Conservation (phyloP, 2,329 filamentous ascomycete species). For the Penicillium sp. region DNA sequence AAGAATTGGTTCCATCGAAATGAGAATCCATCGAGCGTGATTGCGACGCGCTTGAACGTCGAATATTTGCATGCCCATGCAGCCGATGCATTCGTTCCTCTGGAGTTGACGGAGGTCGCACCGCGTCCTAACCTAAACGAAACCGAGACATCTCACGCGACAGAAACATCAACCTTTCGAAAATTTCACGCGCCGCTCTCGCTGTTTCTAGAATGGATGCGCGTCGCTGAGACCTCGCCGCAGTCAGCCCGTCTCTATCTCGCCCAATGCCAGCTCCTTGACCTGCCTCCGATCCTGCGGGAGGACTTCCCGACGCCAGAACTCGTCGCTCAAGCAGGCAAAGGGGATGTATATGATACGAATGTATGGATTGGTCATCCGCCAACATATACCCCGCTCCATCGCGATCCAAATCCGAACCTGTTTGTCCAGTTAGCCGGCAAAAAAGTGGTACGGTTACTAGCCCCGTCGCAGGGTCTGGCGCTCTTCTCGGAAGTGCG, state of each 20-base stretch:
- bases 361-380: constrained; percentile 84
- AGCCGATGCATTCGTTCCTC: constrained; percentile 49
- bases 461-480: constrained; percentile 59
- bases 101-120: constrained; percentile 50
- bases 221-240: constrained; percentile 20
- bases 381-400: constrained; percentile 83
- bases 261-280: constrained; percentile 68
- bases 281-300: constrained; percentile 59
- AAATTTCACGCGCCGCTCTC: constrained; percentile 49
- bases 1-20: constrained; percentile 53
- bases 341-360: constrained; percentile 77
- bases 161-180: constrained; percentile 35
- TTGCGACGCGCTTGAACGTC: constrained; percentile 33
- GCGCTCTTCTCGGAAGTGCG: constrained; percentile 56
- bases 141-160: constrained; percentile 4
- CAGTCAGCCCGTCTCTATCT: constrained; percentile 61
- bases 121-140: background rate
- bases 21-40: constrained; percentile 32
- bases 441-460: constrained; percentile 65
- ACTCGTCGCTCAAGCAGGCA: constrained; percentile 58
- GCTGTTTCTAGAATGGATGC: constrained; percentile 56
- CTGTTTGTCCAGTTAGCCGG: constrained; percentile 78
- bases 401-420: constrained; percentile 92
- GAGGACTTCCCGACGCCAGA: constrained; percentile 63
- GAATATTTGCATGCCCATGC: constrained; percentile 44